phyloP scores from a whole-genome alignment of 176 grass and related monocot species.

The Aegilops speltoides region DNA sequence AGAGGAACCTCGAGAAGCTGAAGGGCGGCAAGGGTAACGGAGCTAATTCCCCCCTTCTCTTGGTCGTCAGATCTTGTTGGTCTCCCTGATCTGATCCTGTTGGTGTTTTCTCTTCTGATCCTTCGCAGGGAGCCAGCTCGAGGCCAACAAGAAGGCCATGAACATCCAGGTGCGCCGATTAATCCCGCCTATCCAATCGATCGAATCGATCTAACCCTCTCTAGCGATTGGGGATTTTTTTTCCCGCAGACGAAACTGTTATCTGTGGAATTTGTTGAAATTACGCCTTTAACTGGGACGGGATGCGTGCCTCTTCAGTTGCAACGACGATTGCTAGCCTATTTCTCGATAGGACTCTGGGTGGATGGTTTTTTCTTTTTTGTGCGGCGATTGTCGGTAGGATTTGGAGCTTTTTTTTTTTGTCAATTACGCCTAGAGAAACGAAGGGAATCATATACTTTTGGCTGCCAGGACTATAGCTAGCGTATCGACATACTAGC shows the following conservation, averaged over 20 bases:
- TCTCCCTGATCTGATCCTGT: conserved; percentile 17
- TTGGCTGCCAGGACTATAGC: background rate
- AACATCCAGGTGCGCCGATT: conserved; percentile 63
- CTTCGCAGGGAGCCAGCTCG: conserved; percentile 69
- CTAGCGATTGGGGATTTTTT: background rate
- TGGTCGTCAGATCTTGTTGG: background rate
- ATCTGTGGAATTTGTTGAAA: background rate
- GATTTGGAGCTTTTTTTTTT: background rate
- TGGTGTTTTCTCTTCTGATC: background rate
- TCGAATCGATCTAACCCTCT: conserved; percentile 2
- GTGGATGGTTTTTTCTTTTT: background rate
- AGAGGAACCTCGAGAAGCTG: conserved; percentile 88
- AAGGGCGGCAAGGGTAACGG: conserved; percentile 55
- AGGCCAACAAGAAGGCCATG: conserved; percentile 92
- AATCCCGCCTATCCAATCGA: too few species aligned
- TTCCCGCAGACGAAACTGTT: background rate
- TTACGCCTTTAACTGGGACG: background rate
- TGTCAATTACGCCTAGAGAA: background rate
- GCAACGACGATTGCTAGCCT: background rate
- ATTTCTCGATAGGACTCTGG: background rate
- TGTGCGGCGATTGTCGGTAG: background rate
- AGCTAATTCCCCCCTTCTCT: too few species aligned
- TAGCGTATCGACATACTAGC: background rate
- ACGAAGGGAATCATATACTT: background rate
- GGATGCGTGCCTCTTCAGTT: background rate